phyloP scores from a whole-genome alignment of 1,284 basidiomycete species.

The Phlebopus sp. region DNA sequence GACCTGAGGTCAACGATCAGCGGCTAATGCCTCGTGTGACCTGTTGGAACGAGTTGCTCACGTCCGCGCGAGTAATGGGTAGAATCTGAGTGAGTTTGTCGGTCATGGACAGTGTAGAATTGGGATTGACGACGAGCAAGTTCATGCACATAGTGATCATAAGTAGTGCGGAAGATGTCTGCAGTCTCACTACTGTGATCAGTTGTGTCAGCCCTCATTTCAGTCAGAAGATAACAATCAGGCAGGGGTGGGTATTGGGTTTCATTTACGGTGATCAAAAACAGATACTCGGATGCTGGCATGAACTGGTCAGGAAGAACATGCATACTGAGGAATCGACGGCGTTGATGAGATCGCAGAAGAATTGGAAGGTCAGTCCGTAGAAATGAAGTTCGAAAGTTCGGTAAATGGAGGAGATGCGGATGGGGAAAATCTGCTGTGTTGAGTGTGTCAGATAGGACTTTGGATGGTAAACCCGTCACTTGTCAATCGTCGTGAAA shows the following conservation, averaged over 20 bases:
- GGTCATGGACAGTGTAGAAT: conserved; percentile 45
- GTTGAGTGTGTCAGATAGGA: too few species aligned
- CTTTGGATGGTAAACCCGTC: too few species aligned
- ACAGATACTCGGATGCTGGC: background rate
- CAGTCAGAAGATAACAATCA: too few species aligned
- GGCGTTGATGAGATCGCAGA: background rate
- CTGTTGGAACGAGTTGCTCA: background rate
- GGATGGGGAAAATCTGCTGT: too few species aligned
- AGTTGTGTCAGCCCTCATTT: too few species aligned
- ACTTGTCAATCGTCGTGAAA: too few species aligned
- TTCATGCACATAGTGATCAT: background rate
- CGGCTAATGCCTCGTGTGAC: background rate
- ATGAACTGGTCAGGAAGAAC: background rate
- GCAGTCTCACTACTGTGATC: too few species aligned
- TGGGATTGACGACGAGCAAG: conserved; percentile 50
- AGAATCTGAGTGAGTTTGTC: conserved; percentile 34
- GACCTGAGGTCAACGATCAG: conserved; percentile 8
- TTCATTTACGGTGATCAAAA: background rate
- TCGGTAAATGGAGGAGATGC: too few species aligned
- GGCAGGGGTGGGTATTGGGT: background rate
- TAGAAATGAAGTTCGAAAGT: too few species aligned
- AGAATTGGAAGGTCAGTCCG: too few species aligned
- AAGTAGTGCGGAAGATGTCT: background rate
- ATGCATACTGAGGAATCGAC: too few species aligned
- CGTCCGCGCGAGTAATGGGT: conserved; percentile 29